Percentiles rank a stretch among this genome's conserved stretches.
Evolutionary conservation across 208 protist species (phyloP).

Genomic region (Trypanosoma congolense): DNA sequence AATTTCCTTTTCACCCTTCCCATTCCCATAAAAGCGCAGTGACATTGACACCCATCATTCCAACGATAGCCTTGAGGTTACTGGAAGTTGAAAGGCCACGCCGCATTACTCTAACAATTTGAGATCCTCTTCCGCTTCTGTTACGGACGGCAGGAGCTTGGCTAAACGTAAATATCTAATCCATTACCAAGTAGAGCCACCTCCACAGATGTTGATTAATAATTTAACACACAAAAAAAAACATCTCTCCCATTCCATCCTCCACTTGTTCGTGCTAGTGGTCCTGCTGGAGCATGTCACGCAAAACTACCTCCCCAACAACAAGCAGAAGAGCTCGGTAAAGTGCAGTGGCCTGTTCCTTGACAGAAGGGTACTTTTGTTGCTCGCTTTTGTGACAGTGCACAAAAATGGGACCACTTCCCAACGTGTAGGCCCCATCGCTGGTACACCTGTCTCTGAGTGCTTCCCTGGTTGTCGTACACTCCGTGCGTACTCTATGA

Average conservation of each 20-base stretch:
- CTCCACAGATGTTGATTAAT: too few species aligned
- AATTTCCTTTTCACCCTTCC: too few species aligned
- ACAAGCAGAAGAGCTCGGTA: slow-evolving; percentile 9
- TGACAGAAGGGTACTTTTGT: background rate
- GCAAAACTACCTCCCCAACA: background rate
- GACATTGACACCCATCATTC: too few species aligned
- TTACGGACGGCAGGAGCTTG: too few species aligned
- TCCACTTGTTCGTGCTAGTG: background rate
- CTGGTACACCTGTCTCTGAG: background rate
- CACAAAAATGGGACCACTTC: slow-evolving; percentile 5
- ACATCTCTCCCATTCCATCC: background rate
- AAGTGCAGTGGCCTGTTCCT: slow-evolving; percentile 5
- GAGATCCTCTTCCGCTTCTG: too few species aligned
- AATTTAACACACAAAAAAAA: too few species aligned
- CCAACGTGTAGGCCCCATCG: background rate
- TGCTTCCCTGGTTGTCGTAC: background rate
- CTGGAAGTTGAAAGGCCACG: too few species aligned
- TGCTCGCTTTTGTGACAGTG: background rate
- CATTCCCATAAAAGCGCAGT: too few species aligned
- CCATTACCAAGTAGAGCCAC: too few species aligned
- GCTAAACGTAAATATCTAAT: too few species aligned
- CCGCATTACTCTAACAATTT: too few species aligned
- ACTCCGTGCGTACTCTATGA: background rate
- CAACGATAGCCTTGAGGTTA: too few species aligned
- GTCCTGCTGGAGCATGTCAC: background rate